These are phyloP conservation scores for Cryptosporidium xiaoi DNA, from an alignment of 169 alveolate genomes.

Conservation along the genomic window DNA sequence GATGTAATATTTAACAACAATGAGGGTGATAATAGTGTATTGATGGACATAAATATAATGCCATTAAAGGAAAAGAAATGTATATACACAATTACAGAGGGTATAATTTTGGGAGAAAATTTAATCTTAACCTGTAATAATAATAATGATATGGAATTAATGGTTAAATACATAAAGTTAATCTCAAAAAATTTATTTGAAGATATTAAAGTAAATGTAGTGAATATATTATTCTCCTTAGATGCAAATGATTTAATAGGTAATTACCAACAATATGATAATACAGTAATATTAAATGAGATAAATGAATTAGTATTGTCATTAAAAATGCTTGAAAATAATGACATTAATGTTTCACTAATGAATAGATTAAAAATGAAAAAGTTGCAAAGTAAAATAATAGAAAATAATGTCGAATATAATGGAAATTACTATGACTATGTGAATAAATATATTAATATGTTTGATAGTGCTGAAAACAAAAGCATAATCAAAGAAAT, in stretches of 20 bases:
- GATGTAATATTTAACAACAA: not conserved
- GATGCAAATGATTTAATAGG: slow-evolving; percentile 87
- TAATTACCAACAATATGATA: slow-evolving; percentile 81
- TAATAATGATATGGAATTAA: slow-evolving; percentile 4
- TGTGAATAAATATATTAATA: not conserved
- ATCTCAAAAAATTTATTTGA: slow-evolving; percentile 17
- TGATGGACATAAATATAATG: slow-evolving; percentile 22
- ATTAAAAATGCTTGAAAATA: not conserved
- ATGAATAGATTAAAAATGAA: not conserved
- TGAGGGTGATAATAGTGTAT: not conserved
- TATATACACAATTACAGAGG: slow-evolving; percentile 10
- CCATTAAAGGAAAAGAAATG: slow-evolving; percentile 13
- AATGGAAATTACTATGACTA: too few species aligned
- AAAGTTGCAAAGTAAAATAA: not conserved
- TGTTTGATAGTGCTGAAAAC: not conserved
- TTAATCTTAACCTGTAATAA: slow-evolving; percentile 12
- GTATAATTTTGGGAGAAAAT: slow-evolving; percentile 22
- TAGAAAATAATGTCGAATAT: not conserved
- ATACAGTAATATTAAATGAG: slow-evolving; percentile 16
- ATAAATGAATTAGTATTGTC: slow-evolving; percentile 3
- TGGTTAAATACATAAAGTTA: slow-evolving; percentile 7
- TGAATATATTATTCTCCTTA: slow-evolving; percentile 81
- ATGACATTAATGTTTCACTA: not conserved
- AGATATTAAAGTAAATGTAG: slow-evolving; percentile 48
- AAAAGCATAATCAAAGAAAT: not conserved